Base-by-base conservation (phyloP, 1,284 basidiomycete species). In the Ganoderma lingzhi region DNA sequence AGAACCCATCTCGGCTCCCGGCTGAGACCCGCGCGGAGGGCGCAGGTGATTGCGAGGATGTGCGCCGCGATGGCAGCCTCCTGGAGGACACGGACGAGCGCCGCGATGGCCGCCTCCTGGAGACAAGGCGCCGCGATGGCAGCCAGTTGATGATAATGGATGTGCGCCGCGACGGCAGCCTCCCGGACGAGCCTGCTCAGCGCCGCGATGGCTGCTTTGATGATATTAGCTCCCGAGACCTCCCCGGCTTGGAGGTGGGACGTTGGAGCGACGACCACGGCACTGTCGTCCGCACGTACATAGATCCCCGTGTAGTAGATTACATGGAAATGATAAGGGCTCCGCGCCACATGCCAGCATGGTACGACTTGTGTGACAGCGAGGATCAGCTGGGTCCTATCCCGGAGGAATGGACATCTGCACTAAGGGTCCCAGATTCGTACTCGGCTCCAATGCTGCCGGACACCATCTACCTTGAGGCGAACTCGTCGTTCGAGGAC, bases 101-200 rank as follows among this genome's bases (percentile, higher is more conserved):
- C 45, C 45, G 45, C 45, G 45, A 48, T n/a, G 45, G 45, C 45
- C 45, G 19, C 45, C 45, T 48, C 45, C 45, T 48, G 45, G 45
- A n/a, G n/a, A n/a, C n/a, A n/a, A n/a, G n/a, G n/a, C n/a, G n/a
- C n/a, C n/a, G 45, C 45, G 45, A 48, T 32, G 55, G 55, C 45
- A 19, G 45, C 45, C 45, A 48, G 6, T n/a, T n/a, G 6, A n/a
- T n/a, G 19, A 8, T n/a, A 5, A 8, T n/a, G 45, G 45, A 48
- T n/a, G 45, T 8, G 45, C 45, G 45, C 45, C 45, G 45, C 19
- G 45, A 48, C 2, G 45, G 45, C 45, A 48, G 45, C 45, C 45
- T 48, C 45, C 45, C 45, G 45, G 45, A 48, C 19, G 45, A 48
- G 45, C n/a, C 45, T 48, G 45, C 1, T n/a, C 45, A 48, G 45